Evolutionary conservation across 164 flowering plant species (phyloP).

Genomic region (Dillenia suffruticosa): DNA sequence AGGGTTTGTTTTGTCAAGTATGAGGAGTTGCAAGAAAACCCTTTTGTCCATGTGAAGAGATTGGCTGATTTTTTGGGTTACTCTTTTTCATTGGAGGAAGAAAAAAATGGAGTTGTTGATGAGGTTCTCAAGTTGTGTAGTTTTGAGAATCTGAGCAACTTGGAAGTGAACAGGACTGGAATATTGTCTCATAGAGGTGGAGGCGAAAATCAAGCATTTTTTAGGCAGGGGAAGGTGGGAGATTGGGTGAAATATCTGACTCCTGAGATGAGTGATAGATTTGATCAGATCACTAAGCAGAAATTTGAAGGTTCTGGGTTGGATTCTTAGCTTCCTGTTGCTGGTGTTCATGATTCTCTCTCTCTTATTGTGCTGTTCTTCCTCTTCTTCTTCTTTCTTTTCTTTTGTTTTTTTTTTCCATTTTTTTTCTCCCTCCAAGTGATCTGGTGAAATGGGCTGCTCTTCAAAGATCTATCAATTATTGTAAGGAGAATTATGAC

Average conservation of each 20-base stretch:
- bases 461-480: no score
- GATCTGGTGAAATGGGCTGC: no score
- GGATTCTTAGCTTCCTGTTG: conserved; percentile 6
- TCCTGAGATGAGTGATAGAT: conserved; percentile 12
- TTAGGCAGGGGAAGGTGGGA: conserved; percentile 29
- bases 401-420: no score
- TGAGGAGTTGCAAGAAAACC: conserved; percentile 32
- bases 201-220: conserved; percentile 15
- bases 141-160: conserved; percentile 29
- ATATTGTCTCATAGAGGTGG: conserved; percentile 4
- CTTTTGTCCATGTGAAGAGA: conserved; percentile 3
- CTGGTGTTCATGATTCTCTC: no score
- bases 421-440: no score
- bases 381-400: no score
- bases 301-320: conserved; percentile 20
- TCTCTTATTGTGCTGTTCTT: no score
- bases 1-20: conserved; percentile 37
- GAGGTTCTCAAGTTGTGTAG: conserved; percentile 33
- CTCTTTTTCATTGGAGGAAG: conserved; percentile 29
- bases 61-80: conserved; percentile 32
- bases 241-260: conserved; percentile 23
- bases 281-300: conserved; percentile 20
- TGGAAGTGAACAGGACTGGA: conserved; percentile 34
- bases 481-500: no score
- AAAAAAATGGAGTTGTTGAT: conserved; percentile 15